These are phyloP conservation scores for Brassica hybrid DNA, from an alignment of 441 rosid genomes.

Conservation along the genomic window DNA sequence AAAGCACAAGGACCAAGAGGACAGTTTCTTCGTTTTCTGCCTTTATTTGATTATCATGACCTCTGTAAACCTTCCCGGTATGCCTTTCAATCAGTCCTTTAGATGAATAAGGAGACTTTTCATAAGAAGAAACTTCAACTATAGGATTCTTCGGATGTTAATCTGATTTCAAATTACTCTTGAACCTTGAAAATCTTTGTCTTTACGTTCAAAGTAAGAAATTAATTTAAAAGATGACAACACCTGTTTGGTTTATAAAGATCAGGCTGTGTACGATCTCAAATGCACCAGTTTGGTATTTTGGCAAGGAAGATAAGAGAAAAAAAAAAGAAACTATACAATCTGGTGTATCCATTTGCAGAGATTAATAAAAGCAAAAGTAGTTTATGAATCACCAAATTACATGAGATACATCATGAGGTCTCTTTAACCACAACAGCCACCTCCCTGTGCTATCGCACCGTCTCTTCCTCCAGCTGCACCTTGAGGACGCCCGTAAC, in stretches of 20 bases:
- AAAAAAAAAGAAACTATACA: slow-evolving; percentile 34
- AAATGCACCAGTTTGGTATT: slow-evolving; percentile 31
- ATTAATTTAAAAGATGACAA: slow-evolving; percentile 19
- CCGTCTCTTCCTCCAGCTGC: slow-evolving; percentile 68
- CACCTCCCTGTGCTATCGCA: slow-evolving; percentile 61
- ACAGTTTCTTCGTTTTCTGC: slow-evolving; percentile 20
- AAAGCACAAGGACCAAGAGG: neutral
- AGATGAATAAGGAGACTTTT: slow-evolving; percentile 28
- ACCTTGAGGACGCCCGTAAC: slow-evolving; percentile 74
- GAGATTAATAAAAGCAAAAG: slow-evolving; percentile 38
- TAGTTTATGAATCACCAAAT: slow-evolving; percentile 41
- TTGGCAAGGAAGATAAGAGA: neutral
- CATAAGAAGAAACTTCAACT: slow-evolving; percentile 7
- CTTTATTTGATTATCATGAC: slow-evolving; percentile 10
- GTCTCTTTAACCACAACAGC: slow-evolving; percentile 58
- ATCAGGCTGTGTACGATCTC: slow-evolving; percentile 33
- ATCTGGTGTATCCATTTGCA: slow-evolving; percentile 38
- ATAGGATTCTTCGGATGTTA: neutral
- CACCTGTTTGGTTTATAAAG: slow-evolving; percentile 39
- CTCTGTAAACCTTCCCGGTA: slow-evolving; percentile 24
- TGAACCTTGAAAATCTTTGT: slow-evolving; percentile 8
- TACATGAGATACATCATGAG: slow-evolving; percentile 1
- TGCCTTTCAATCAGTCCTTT: slow-evolving; percentile 16
- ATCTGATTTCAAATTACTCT: slow-evolving; percentile 12
- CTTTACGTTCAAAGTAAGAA: slow-evolving; percentile 6